A percentile compares a stretch with the other conserved stretches of the same genome.
phyloP scores from a whole-genome alignment of 768 basidiomycete genomes.

The Cyathus striatus region DNA sequence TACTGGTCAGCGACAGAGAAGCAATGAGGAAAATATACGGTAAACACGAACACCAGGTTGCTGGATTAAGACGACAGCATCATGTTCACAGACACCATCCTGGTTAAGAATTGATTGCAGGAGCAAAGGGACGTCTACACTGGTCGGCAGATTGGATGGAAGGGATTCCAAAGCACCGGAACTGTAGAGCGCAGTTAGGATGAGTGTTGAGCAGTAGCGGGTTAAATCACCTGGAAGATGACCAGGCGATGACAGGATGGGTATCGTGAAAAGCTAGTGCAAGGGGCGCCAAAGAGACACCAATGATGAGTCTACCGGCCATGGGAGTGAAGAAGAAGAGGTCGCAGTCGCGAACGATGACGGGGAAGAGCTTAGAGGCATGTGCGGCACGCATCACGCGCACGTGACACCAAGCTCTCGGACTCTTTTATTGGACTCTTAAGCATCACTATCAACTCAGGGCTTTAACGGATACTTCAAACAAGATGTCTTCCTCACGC shows the following conservation, averaged over 20 bases:
- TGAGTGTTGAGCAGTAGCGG: not conserved
- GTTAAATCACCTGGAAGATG: slow-evolving; percentile 50
- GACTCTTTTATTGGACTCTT: no score
- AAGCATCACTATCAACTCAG: no score
- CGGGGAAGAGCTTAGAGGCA: no score
- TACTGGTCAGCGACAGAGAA: not conserved
- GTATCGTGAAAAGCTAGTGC: slow-evolving; percentile 59
- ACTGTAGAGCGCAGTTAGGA: slow-evolving; percentile 25
- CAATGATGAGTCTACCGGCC: slow-evolving; percentile 35
- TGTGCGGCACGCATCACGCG: no score
- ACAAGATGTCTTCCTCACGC: slow-evolving; percentile 5
- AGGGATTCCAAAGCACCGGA: slow-evolving; percentile 42
- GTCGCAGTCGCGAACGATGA: no score
- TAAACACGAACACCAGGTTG: slow-evolving; percentile 75
- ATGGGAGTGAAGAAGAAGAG: slow-evolving; percentile 26
- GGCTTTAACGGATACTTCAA: no score
- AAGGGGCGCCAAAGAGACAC: slow-evolving; percentile 40
- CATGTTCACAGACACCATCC: slow-evolving; percentile 53
- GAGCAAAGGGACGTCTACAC: slow-evolving; percentile 26
- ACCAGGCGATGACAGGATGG: slow-evolving; percentile 66
- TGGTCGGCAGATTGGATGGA: slow-evolving; percentile 22
- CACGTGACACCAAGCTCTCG: no score
- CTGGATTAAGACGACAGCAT: slow-evolving; percentile 63
- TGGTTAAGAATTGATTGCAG: slow-evolving; percentile 38
- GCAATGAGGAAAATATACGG: slow-evolving; percentile 6